Evolutionary conservation across 768 basidiomycete genomes (phyloP), one percentile per base, ranked within the genome.

Genomic region (Termitomyces sp.): DNA sequence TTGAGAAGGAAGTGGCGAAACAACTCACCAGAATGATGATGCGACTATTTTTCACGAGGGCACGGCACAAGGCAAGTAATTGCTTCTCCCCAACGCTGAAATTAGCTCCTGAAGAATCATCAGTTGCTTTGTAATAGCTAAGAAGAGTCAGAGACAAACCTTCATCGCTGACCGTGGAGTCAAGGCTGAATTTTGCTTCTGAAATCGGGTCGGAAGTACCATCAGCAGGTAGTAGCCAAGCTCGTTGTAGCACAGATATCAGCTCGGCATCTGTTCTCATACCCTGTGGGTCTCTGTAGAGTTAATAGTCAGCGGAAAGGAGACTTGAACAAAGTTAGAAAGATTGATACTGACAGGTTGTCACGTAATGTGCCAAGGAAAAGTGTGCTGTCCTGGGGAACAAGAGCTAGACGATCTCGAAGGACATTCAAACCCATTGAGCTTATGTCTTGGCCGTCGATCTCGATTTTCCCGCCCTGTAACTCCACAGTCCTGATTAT

Each of bases 71-170:
- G 6, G 86, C 85, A 11, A 88, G 76, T 46, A 89, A 74, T 65
- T 90, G 87, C 61, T 83, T 83, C 71, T 90, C 88, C n/a, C 88
- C 88, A 2, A 83, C 84, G 61, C 83, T 85, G 68, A 81, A 87
- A 66, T 88, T 89, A 2, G 79, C 78, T 1, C 85, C 84, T 85
- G 54, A 6, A 16, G 52, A 38, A 22, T 38, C 40, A n/a, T 57
- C 8, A 57, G 39, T 7, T 42, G 22, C n/a, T 35, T n/a, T n/a
- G n/a, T 36, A 42, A 13, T 12, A 12, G 36, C n/a, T 42, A 7
- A 7, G 36, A 13, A 64, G 15, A 22, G 28, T 39, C 7, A 20
- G 40, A 18, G 22, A 62, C 73, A 48, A 56, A 77, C 88, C 89
- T 72, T 90, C 88, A 65, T 88, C 84, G 8, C 83, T 80, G 7